Evolutionary conservation across 148 eudicot species (phyloP).

Genomic region (Diospyros kaki): DNA sequence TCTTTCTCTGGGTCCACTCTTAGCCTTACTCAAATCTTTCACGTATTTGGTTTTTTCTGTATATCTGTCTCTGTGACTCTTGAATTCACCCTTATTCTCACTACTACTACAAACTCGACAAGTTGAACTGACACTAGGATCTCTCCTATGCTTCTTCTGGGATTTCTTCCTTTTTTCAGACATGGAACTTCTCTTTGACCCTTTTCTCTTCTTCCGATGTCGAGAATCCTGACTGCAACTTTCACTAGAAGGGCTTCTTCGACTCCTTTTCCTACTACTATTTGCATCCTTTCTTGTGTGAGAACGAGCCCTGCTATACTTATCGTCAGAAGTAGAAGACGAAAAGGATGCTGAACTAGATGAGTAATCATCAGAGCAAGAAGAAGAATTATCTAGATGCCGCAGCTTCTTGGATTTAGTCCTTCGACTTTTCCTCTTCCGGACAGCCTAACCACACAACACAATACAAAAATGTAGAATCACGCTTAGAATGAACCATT

Average conservation of each 20-base stretch:
- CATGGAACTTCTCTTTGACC: constrained; percentile 31
- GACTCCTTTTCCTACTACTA: constrained; percentile 44
- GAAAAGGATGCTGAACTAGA: constrained; percentile 28
- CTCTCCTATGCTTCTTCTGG: constrained; percentile 45
- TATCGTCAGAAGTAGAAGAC: constrained; percentile 35
- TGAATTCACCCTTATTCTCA: constrained; percentile 25
- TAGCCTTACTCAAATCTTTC: constrained; percentile 25
- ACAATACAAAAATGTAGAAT: background rate
- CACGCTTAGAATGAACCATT: background rate
- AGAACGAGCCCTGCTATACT: constrained; percentile 35
- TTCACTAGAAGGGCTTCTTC: constrained; percentile 30
- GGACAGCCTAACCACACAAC: constrained; percentile 35
- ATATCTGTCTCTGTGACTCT: constrained; percentile 24
- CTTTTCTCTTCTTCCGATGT: constrained; percentile 45
- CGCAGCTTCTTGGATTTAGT: constrained; percentile 52
- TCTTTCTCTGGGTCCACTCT: constrained; percentile 19
- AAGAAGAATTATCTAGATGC: constrained; percentile 36
- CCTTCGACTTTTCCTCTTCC: constrained; percentile 52
- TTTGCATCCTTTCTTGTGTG: constrained; percentile 36
- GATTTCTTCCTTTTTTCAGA: constrained; percentile 40
- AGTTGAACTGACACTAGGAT: constrained; percentile 41
- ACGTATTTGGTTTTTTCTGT: constrained; percentile 26
- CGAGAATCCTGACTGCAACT: constrained; percentile 33
- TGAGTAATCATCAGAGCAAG: constrained; percentile 42
- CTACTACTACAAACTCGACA: constrained; percentile 24